Evolutionary conservation across 352 stramenopile genomes (phyloP), one percentile per base, ranked within the genome.

Genomic region (Globisporangium spinosum): DNA sequence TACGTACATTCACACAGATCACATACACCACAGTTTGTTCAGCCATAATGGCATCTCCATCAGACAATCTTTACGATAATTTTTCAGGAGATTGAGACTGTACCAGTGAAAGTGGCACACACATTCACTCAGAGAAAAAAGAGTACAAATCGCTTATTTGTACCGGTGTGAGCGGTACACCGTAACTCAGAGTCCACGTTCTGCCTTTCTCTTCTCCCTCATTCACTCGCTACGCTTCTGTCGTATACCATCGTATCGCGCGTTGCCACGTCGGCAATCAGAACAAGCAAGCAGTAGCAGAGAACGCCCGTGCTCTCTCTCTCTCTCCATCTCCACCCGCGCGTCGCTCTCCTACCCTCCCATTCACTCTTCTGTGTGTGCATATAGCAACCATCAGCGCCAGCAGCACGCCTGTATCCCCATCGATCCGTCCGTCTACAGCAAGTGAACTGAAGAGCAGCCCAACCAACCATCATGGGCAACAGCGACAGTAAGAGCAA

Each of bases 401-500:
- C 40, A 49, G 40, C 15, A 49, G 17, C 15, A 49, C 13, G 40
- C 40, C 38, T 45, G 12, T 45, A 15, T 40, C 35, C 35, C 9
- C 9, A 45, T 45, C 12, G 2, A 45, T 45, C 38, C 12, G 15
- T 17, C 29, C 29, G 29, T 32, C 29, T 32, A 32, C 29, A 32
- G 35, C 13, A 40, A 27, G 51, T 35, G 23, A n/a, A 20, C 27
- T 3, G 32, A 60, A 40, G 15, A 29, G 22, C 8, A 63, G 9
- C 3, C 4, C 13, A 43, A 43, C 9, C 8, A 40, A 43, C 35
- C 35, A 62, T 6, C 58, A 96, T 96, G 88, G 88, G 88, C 63
- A 94, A 94, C 74, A 94, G 85, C 76, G 87, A 96, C 74, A 94
- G 86, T 74, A 96, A 94, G 82, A 94, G 85, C 79, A 96, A 94